phyloP scores from a whole-genome alignment of 2,329 filamentous ascomycete genomes.

The Ceratocystis cacaofunesta region DNA sequence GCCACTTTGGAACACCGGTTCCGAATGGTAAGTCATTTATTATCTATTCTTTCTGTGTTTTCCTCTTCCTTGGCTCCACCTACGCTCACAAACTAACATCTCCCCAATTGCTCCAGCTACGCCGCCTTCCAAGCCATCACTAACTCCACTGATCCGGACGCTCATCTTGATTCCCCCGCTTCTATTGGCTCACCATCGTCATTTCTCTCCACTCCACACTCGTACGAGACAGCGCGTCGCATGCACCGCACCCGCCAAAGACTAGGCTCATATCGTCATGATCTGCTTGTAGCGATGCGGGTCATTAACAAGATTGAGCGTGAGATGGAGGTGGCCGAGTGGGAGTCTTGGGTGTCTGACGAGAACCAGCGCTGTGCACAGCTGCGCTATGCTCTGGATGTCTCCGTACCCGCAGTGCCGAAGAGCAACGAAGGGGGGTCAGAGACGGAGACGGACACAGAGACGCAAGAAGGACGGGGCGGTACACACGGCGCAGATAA shows the following conservation, averaged over 20 bases:
- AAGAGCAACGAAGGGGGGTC: not conserved
- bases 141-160: conserved; percentile 43
- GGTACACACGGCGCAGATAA: conserved; percentile 23
- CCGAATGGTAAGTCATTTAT: conserved; percentile 10
- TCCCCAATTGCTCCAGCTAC: conserved; percentile 30
- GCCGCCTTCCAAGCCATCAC: conserved; percentile 46
- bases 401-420: not conserved
- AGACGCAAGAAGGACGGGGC: conserved; percentile 24
- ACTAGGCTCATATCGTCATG: conserved; percentile 72
- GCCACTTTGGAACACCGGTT: conserved; percentile 6
- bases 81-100: too few relatives aligned
- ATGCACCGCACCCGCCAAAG: conserved; percentile 69
- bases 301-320: conserved; percentile 79
- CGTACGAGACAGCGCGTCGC: conserved; percentile 33
- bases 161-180: conserved; percentile 39
- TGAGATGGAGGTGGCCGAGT: conserved; percentile 75
- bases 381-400: conserved; percentile 22
- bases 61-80: not conserved
- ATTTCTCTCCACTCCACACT: conserved; percentile 36
- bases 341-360: conserved; percentile 79
- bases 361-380: conserved; percentile 65
- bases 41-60: not conserved
- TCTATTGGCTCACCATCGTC: conserved; percentile 26
- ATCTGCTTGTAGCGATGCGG: conserved; percentile 77
- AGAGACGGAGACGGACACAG: conserved; percentile 19